These are phyloP conservation scores for Plasmodium vivax DNA, from an alignment of 169 alveolate species.

Conservation along the genomic window DNA sequence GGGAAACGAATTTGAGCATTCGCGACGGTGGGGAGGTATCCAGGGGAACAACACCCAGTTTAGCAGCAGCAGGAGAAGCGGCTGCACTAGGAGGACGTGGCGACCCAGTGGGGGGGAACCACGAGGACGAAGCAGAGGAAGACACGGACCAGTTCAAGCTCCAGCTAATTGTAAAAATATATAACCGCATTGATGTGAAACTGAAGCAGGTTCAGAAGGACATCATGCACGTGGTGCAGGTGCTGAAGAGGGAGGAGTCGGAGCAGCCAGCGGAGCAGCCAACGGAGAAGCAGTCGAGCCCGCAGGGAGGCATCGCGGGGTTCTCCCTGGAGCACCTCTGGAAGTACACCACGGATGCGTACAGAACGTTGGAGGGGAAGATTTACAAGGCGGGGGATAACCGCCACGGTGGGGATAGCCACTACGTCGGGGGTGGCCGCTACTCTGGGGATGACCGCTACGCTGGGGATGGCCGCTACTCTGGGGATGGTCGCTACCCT, in stretches of 20 bases:
- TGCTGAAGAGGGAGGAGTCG: neutral
- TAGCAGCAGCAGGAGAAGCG: neutral
- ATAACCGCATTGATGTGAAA: constrained; percentile 7
- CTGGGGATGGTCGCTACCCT: neutral
- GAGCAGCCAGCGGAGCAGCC: neutral
- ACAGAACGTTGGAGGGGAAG: constrained; percentile 3
- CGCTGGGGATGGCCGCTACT: neutral
- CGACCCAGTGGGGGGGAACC: neutral
- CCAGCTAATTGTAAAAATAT: constrained; percentile 21
- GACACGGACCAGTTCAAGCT: constrained; percentile 47
- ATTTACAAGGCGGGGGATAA: neutral
- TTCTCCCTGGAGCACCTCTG: constrained; percentile 29
- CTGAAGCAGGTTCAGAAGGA: constrained; percentile 15
- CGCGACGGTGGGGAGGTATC: neutral
- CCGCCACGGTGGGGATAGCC: neutral
- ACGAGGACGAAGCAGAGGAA: neutral
- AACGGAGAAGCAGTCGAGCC: neutral
- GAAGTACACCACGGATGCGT: constrained; percentile 16
- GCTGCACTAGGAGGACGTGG: neutral
- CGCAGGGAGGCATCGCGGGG: neutral
- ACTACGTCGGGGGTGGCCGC: neutral
- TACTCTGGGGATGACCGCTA: neutral
- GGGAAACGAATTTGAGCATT: neutral
- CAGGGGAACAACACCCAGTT: neutral
- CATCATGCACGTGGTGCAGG: constrained; percentile 20